Evolutionary conservation across 768 basidiomycete species (phyloP), one percentile per base, ranked within the genome.

Genomic region (Leccinum olivaceopallidum): DNA sequence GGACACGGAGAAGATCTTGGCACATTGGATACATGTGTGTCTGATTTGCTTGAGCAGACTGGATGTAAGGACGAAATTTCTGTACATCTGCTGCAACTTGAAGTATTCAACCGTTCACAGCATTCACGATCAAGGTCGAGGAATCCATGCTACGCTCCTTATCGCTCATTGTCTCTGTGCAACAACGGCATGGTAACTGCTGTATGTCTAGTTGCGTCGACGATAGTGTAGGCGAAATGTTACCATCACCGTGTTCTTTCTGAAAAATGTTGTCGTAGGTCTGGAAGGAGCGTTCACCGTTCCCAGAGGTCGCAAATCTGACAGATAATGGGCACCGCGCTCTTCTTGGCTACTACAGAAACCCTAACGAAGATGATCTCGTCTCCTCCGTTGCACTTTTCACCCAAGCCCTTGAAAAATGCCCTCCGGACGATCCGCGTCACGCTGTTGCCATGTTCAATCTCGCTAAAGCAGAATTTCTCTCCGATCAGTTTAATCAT

Each of bases 401-500:
- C 16, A 32, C 54, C 44, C 14, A 2, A 8, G 61, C 64, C 10
- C 55, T 63, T 20, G 6, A 34, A 6, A 13, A 12, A 13, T 67
- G 67, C 37, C 48, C 56, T 6, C 1, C 12, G 2, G 49, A 20
- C 6, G 34, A 60, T 28, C 39, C n/a, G 9, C 24, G 54, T 37
- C 44, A 24, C 10, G 57, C 57, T 1, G 57, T 53, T n/a, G 61
- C 32, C 1, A 39, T 65, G 1, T 65, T 24, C 14, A 68, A 68
- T 36, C 49, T 65, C 4, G 67, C 59, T 8, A 51, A 6, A 1
- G 58, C 56, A 22, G 5, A 49, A 1, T 58, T 53, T 20, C 49
- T 57, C 39, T 24, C 18, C 2, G 60, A 24, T 9, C 61, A 56
- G 22, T 16, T 48, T 8, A 24, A 51, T 4, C 30, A 24, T 5